These are phyloP conservation scores for Fusarium pseudograminearum DNA, from an alignment of 2,329 filamentous ascomycete species.

Conservation along the genomic window DNA sequence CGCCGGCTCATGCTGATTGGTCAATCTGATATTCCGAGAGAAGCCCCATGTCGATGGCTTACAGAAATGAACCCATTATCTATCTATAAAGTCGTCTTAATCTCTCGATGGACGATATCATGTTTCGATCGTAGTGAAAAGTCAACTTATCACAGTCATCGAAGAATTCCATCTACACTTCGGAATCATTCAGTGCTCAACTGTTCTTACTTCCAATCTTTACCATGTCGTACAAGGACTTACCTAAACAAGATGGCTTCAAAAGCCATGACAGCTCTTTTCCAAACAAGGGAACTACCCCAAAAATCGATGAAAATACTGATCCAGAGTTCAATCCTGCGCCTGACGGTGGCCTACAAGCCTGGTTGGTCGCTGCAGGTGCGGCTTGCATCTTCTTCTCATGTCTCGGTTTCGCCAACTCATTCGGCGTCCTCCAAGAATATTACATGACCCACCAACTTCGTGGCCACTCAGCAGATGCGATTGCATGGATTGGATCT, in stretches of 20 bases:
- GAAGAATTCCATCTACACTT: not conserved
- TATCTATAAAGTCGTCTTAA: not conserved
- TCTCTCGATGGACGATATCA: not conserved
- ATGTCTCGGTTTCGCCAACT: slow-evolving; percentile 57
- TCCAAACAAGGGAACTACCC: accelerated
- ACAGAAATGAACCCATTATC: not conserved
- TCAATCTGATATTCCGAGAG: accelerated
- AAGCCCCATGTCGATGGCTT: accelerated
- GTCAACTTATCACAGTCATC: not conserved
- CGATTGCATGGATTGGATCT: slow-evolving; percentile 60
- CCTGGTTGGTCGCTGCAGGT: slow-evolving; percentile 57
- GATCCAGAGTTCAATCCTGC: not conserved
- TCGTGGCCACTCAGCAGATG: slow-evolving; percentile 45
- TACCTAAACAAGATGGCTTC: too few species aligned
- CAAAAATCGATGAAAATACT: not conserved
- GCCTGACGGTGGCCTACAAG: slow-evolving; percentile 53
- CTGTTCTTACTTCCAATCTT: not conserved
- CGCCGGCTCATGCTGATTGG: not conserved
- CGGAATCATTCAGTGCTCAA: not conserved
- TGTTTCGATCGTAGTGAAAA: not conserved
- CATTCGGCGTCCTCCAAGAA: slow-evolving; percentile 59
- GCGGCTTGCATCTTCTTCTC: slow-evolving; percentile 54
- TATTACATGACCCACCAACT: slow-evolving; percentile 58
- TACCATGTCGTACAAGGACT: not conserved
- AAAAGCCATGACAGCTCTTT: accelerated